These are phyloP conservation scores for Jaapia argillacea DNA, from an alignment of 768 basidiomycete genomes.

Conservation along the genomic window DNA sequence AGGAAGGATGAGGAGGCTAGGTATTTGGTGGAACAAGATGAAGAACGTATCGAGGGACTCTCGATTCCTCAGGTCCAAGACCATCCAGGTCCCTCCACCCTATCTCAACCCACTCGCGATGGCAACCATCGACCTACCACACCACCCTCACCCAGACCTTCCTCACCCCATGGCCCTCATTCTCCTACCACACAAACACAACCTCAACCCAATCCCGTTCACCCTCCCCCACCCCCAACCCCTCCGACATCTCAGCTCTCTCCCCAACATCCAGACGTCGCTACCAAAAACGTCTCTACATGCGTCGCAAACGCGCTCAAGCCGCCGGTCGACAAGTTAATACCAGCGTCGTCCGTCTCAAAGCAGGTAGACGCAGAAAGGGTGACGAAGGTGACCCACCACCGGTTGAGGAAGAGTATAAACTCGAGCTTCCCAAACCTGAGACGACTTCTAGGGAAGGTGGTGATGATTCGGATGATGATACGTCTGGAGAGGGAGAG, in stretches of 20 bases:
- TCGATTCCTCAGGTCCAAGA: no score
- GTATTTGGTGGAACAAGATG: not conserved
- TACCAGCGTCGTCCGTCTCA: slow-evolving; percentile 23
- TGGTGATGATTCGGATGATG: slow-evolving; percentile 1
- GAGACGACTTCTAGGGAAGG: not conserved
- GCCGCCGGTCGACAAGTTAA: slow-evolving; percentile 25
- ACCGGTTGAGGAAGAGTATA: slow-evolving; percentile 16
- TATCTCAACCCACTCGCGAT: no score
- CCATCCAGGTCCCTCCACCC: no score
- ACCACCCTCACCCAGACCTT: not conserved
- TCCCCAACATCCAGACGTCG: slow-evolving; percentile 44
- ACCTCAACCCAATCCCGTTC: no score
- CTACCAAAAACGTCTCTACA: slow-evolving; percentile 54
- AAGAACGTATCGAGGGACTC: not conserved
- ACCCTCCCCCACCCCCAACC: no score
- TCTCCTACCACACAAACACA: slow-evolving; percentile 10
- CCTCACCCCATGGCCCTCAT: not conserved
- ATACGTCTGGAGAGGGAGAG: not conserved
- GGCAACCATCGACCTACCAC: not conserved
- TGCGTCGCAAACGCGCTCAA: slow-evolving; percentile 60
- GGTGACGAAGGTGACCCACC: not conserved
- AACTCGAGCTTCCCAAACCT: not conserved
- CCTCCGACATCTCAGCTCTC: slow-evolving; percentile 14
- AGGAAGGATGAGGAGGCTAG: slow-evolving; percentile 19
- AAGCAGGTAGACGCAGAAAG: slow-evolving; percentile 26